Conservation (phyloP, 169 alveolate species). For the Cryptosporidium viatorum region DNA sequence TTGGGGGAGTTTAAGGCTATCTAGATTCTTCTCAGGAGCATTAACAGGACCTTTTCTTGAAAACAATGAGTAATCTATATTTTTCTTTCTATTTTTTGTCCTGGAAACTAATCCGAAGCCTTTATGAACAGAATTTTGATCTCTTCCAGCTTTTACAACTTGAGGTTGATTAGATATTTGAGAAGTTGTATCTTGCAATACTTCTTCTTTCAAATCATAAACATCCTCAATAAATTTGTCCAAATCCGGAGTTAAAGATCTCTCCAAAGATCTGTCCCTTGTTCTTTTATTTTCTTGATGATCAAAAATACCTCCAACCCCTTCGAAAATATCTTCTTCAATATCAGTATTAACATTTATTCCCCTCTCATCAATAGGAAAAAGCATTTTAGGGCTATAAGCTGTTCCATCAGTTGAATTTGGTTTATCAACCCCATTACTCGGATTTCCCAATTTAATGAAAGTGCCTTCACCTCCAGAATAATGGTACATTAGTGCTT, state of each 20-base stretch:
- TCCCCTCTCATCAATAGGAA: not conserved
- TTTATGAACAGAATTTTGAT: not conserved
- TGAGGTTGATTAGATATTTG: not conserved
- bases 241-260: conserved; percentile 36
- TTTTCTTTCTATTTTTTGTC: not conserved
- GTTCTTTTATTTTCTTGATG: not conserved
- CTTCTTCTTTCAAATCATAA: conserved; percentile 1
- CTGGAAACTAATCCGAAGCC: not conserved
- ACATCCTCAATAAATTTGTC: conserved; percentile 23
- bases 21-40: not conserved
- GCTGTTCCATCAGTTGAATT: not conserved
- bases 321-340: conserved; percentile 57
- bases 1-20: not conserved
- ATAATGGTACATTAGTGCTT: not conserved
- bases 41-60: conserved; percentile 26
- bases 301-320: conserved; percentile 26
- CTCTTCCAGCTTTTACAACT: not conserved
- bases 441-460: not conserved
- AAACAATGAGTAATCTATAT: conserved; percentile 6
- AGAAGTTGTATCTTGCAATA: not conserved
- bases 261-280: conserved; percentile 45
- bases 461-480: conserved; percentile 19
- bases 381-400: not conserved
- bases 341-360: not conserved
- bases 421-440: not conserved